Base-by-base conservation (phyloP, 495 filamentous ascomycete genomes). In the Usnea hakonensis region DNA sequence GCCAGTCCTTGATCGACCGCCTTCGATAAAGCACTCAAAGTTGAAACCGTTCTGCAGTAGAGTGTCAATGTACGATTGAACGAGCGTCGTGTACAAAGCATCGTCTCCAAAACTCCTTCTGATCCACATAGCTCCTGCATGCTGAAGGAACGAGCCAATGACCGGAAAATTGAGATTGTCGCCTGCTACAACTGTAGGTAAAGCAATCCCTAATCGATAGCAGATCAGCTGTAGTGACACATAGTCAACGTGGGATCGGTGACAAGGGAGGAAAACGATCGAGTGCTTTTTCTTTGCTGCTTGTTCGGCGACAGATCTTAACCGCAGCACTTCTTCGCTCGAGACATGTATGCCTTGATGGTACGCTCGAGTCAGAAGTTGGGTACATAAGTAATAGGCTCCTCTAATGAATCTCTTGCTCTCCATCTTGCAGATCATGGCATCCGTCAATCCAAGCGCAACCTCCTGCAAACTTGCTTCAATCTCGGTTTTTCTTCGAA, bases 351-450 rank as follows among this genome's bases (percentile, higher is more conserved):
- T 94, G 19, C 86, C 94, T 76, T 97, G 92, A 70, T 97, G 90
- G 75, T 98, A 98, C 16, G 93, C 91, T 61, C 94, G 81, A 16
- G 91, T 91, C 60, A 97, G 77, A 43, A 97, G 80, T 72, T 97
- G 92, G 11, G 91, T 93, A 64, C 80, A 80, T 54, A 95, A 65
- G 74, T 96, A 97, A 71, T 97, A 97, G 56, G 94, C 93, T 19
- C 87, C 83, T 30, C 94, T 77, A 66, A 98, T 97, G 68, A 97
- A 97, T 32, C 81, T 78, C 71, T 93, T 96, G 76, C 88, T 95
- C 76, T 98, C 94, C 78, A 97, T 92, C 74, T 97, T 98, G 82
- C 94, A 97, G 59, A 97, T 96, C 94, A 97, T 98, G 54, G 87
- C 85, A 68, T 96, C 89, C 61, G 90, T 88, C 79, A 93, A 85